Evolutionary conservation across 768 basidiomycete genomes (phyloP).

Genomic region (Clitopilus hobsonii): DNA sequence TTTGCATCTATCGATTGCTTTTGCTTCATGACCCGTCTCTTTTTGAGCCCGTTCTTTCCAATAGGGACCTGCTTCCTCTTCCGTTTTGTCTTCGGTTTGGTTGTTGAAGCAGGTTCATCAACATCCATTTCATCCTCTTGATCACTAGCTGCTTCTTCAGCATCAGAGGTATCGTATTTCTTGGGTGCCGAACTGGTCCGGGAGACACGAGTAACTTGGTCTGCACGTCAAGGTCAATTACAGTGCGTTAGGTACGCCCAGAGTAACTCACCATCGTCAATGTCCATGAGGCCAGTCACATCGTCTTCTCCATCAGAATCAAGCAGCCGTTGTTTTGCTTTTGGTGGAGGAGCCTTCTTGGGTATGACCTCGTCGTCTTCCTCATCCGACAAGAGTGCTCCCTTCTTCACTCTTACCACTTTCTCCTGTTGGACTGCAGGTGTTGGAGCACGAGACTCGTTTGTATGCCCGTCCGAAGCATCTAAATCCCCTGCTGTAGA

Average conservation of each 20-base stretch:
- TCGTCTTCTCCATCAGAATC: slow-evolving; percentile 43
- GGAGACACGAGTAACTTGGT: slow-evolving; percentile 24
- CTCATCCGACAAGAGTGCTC: slow-evolving; percentile 55
- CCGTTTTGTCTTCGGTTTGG: slow-evolving; percentile 34
- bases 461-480: slow-evolving; percentile 15
- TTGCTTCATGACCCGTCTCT: slow-evolving; percentile 59
- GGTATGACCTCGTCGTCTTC: slow-evolving; percentile 51
- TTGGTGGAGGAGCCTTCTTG: slow-evolving; percentile 27
- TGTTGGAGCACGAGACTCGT: slow-evolving; percentile 1
- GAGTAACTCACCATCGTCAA: slow-evolving; percentile 66
- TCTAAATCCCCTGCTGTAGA: slow-evolving; percentile 25
- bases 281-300: slow-evolving; percentile 65
- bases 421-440: slow-evolving; percentile 8
- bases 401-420: slow-evolving; percentile 37
- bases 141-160: slow-evolving; percentile 18
- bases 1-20: slow-evolving; percentile 52
- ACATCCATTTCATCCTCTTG: slow-evolving; percentile 32
- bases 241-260: neutral
- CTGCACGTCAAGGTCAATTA: slow-evolving; percentile 15
- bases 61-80: slow-evolving; percentile 64
- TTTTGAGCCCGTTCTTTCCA: slow-evolving; percentile 76
- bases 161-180: slow-evolving; percentile 19
- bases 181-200: slow-evolving; percentile 13
- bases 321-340: slow-evolving; percentile 17
- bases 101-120: slow-evolving; percentile 25